Evolutionary conservation across 768 basidiomycete species (phyloP).

Genomic region (Thelephora aurantiotincta): DNA sequence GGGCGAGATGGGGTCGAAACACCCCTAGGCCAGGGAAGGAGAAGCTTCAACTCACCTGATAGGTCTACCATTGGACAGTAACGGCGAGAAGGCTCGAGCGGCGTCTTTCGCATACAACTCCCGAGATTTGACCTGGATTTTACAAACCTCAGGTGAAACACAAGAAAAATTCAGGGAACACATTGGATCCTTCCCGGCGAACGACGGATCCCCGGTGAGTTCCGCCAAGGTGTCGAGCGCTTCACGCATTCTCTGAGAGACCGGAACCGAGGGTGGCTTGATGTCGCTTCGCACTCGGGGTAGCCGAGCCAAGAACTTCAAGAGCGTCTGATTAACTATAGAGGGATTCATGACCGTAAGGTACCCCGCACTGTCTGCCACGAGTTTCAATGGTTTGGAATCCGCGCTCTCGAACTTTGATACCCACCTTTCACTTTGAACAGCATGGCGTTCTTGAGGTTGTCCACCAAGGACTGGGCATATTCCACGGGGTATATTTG

Average conservation of each 20-base stretch:
- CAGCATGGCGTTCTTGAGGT: constrained; percentile 39
- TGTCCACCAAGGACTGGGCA: constrained; percentile 37
- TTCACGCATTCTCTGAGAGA: constrained; percentile 33
- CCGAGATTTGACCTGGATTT: constrained; percentile 37
- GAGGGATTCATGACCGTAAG: constrained; percentile 42
- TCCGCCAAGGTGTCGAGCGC: constrained; percentile 42
- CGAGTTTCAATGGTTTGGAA: neutral
- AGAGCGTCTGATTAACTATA: constrained; percentile 47
- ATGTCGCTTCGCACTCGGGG: constrained; percentile 36
- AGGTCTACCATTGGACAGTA: constrained; percentile 43
- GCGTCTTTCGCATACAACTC: constrained; percentile 30
- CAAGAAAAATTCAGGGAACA: constrained; percentile 59
- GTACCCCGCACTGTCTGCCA: constrained; percentile 24
- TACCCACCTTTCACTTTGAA: constrained; percentile 47
- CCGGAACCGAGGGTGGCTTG: constrained; percentile 19
- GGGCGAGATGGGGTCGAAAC: neutral
- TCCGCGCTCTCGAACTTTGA: neutral
- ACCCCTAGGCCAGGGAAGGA: neutral
- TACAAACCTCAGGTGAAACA: constrained; percentile 34
- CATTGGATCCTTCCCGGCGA: constrained; percentile 36
- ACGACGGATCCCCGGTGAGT: constrained; percentile 28
- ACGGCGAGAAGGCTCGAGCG: constrained; percentile 36
- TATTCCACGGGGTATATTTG: constrained; percentile 37
- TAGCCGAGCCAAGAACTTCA: constrained; percentile 45
- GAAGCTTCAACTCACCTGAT: constrained; percentile 31